Conservation (phyloP, 73 alveolate species). For the Symbiodinium pilosum region DNA sequence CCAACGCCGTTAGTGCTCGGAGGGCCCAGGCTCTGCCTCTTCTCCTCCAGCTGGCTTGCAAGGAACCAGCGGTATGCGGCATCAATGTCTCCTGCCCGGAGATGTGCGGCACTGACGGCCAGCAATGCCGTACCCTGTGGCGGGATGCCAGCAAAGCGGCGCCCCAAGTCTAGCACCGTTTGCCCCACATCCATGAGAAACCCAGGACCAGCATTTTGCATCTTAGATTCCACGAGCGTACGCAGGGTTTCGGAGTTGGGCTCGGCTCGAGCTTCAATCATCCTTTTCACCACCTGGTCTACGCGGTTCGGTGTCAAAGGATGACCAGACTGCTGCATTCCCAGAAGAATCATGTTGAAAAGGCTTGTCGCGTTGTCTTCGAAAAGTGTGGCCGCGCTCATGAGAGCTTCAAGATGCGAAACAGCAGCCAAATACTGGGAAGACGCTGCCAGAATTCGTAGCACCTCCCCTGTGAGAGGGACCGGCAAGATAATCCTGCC, state of each 20-base stretch:
- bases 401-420: background rate
- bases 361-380: background rate
- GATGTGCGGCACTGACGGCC: constrained; percentile 42
- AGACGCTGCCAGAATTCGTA: background rate
- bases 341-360: background rate
- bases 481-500: background rate
- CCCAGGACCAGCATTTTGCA: constrained; percentile 44
- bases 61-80: constrained; percentile 66
- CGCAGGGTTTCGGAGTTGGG: constrained; percentile 42
- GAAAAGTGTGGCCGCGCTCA: background rate
- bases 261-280: background rate
- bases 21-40: background rate
- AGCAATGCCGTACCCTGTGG: background rate
- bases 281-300: background rate
- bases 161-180: background rate
- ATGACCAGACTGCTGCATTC: background rate
- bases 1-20: background rate
- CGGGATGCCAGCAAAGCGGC: constrained; percentile 23
- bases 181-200: constrained; percentile 64
- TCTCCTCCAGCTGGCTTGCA: constrained; percentile 42
- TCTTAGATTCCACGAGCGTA: constrained; percentile 33
- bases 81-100: constrained; percentile 57
- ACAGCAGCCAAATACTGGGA: background rate
- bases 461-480: background rate
- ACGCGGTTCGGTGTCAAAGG: background rate